These are phyloP conservation scores for Dictyostelium purpureum DNA, from an alignment of 78 protist species.

Conservation along the genomic window DNA sequence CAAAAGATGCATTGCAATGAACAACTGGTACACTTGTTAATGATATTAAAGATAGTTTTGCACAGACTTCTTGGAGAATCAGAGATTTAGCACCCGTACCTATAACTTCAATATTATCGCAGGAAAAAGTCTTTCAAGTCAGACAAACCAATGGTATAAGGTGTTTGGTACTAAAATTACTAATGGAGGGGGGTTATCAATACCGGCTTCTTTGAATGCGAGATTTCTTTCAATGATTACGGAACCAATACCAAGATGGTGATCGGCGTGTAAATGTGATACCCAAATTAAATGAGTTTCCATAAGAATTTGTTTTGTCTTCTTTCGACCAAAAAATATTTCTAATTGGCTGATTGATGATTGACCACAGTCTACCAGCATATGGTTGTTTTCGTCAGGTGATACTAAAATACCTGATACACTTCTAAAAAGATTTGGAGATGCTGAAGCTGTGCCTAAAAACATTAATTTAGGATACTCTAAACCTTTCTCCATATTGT, in stretches of 20 bases:
- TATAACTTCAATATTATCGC: not conserved
- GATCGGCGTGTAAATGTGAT: conserved; percentile 99
- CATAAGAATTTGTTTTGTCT: not conserved
- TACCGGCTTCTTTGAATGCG: not conserved
- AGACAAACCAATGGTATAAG: not conserved
- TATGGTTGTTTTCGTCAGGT: not conserved
- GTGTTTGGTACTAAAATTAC: not conserved
- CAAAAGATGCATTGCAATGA: conserved; percentile 84
- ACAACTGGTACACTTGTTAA: conserved; percentile 46
- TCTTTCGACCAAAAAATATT: conserved; percentile 77
- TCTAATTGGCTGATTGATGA: conserved; percentile 92
- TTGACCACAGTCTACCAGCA: conserved; percentile 96
- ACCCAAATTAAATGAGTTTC: conserved; percentile 73
- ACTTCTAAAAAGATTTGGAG: conserved; percentile 39
- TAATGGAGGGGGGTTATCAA: not conserved
- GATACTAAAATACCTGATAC: conserved; percentile 49
- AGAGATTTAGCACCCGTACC: not conserved
- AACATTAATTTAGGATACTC: conserved; percentile 51
- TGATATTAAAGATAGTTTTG: not conserved
- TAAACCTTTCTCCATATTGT: not conserved
- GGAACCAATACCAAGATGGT: conserved; percentile 92
- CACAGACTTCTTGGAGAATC: not conserved
- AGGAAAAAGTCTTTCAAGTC: not conserved
- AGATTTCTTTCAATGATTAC: not conserved
- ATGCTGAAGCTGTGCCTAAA: conserved; percentile 56